These are phyloP conservation scores for Ogataea naganishii DNA, from an alignment of 805 yeast genomes.

Conservation along the genomic window DNA sequence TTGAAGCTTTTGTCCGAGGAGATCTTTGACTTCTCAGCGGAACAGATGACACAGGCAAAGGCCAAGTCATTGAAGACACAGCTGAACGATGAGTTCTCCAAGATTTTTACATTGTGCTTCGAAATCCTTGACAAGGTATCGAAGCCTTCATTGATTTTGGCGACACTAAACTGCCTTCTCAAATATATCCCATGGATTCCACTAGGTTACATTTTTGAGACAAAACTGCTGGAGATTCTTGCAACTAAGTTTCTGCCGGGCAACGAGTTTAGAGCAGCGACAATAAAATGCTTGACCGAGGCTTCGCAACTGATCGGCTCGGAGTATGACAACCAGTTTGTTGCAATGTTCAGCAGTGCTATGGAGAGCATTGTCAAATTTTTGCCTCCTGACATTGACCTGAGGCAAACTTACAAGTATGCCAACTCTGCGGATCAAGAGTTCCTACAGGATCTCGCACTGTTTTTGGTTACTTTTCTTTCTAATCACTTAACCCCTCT, in stretches of 20 bases:
- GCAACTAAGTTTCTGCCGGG: constrained; percentile 71
- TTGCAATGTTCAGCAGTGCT: constrained; percentile 60
- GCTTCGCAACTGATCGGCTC: constrained; percentile 62
- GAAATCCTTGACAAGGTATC: constrained; percentile 86
- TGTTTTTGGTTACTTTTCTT: constrained; percentile 82
- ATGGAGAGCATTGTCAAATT: constrained; percentile 61
- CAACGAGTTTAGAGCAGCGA: constrained; percentile 69
- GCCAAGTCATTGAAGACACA: constrained; percentile 73
- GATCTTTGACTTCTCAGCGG: constrained; percentile 91
- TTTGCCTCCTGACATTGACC: constrained; percentile 66
- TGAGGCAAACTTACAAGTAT: constrained; percentile 59
- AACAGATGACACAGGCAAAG: constrained; percentile 94
- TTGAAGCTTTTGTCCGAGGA: constrained; percentile 87
- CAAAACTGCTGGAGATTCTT: constrained; percentile 65
- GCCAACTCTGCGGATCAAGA: constrained; percentile 86
- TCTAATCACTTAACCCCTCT: constrained; percentile 60
- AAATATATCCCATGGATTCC: constrained; percentile 96
- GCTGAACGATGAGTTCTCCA: constrained; percentile 86
- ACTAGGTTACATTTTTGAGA: constrained; percentile 79
- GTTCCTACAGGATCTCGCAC: constrained; percentile 88
- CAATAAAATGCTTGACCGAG: constrained; percentile 91
- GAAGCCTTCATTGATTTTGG: constrained; percentile 73
- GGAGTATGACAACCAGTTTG: constrained; percentile 48
- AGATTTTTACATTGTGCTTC: constrained; percentile 85
- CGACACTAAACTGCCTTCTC: constrained; percentile 75